Evolutionary conservation across 2,329 filamentous ascomycete genomes (phyloP), one percentile per base, ranked within the genome.

Genomic region (Alternaria triticina): DNA sequence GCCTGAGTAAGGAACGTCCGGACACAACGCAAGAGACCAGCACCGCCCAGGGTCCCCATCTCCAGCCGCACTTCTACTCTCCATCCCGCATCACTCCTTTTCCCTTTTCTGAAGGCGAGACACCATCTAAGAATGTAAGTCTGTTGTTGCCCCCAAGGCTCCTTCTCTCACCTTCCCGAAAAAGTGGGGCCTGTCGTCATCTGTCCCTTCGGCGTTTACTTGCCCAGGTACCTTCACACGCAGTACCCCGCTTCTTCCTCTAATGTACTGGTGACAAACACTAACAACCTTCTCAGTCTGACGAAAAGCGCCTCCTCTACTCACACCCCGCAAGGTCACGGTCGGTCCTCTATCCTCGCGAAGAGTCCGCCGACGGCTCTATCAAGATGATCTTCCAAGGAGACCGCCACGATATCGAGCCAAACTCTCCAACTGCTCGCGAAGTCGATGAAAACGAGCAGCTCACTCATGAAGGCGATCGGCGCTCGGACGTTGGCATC

Each of bases 91-190:
- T 66, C 46, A 71, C 73, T 22, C 51, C 68, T 4, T 56, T 44
- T 7, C 57, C 66, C 13, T 70, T 70, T 59, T 64, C 59, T 8
- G 59, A 68, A 30, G 70, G 67, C 15, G 72, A 72, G 27, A 71
- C 70, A 5, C 74, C 74, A 7, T 77, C 74, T 4, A 69, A 68
- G 9, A 78, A 79, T 64, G 77, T 79, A 72, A 75, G 77, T 76
- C 33, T 22, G 22, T 36, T 25, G 17, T 55, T 45, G 61, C 54
- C 66, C 65, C 63, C 15, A 40, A 9, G n/a, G 36, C 36, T 17
- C 33, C 73, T 65, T 68, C 61, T 58, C 45, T 59, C 30, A 57
- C 57, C 49, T 64, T 43, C 50, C 44, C 51, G 3, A 28, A 17
- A 13, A 13, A 49, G 62, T 54, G 59, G 57, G 57, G 58, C 44